Evolutionary conservation across 805 yeast genomes (phyloP), one percentile per base, ranked within the genome.

Genomic region (Candida vaughaniae): DNA sequence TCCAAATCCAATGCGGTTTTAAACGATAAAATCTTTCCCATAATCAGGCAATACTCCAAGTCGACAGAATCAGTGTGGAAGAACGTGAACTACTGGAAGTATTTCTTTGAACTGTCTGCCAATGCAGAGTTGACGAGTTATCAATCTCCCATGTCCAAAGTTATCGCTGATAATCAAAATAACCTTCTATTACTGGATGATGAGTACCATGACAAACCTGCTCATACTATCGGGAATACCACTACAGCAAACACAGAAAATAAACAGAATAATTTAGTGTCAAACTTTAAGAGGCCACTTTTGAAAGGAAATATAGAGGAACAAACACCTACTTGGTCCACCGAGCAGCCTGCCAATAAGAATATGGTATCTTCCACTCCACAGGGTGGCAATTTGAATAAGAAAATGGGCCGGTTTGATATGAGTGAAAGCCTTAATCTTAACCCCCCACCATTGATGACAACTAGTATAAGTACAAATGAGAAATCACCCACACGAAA

Each of bases 21-120:
- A 17, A 78, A 79, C 32, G 83, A 82, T 42, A 71, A 73, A 28
- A 71, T 88, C 20, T 67, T 85, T 22, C 95, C 95, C 2, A 67
- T 77, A 9, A 72, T 88, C 16, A 73, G 77, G 44, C 66, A 69
- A 30, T 86, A 85, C 51, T 76, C 82, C 14, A 51, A 54, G 10
- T 74, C 75, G 27, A 77, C 87, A 10, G 73, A 69, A 28, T 67
- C 74, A 22, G 77, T 85, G 3, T 80, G 88, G 82, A 62, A 69
- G 20, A 81, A 81, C 38, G 80, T 78, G 5, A 73, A 75, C 38
- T 85, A 86, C 59, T 81, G 95, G 82, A 85, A 85, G 52, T 73
- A 74, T 22, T 82, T 88, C 59, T 76, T 87, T 49, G 95, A 88
- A 52, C 75, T 79, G 31, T 75, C 86, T 19, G 89, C 88, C 2